These are phyloP conservation scores for Cyberlindnera japonica DNA, from an alignment of 805 yeast genomes.

Conservation along the genomic window DNA sequence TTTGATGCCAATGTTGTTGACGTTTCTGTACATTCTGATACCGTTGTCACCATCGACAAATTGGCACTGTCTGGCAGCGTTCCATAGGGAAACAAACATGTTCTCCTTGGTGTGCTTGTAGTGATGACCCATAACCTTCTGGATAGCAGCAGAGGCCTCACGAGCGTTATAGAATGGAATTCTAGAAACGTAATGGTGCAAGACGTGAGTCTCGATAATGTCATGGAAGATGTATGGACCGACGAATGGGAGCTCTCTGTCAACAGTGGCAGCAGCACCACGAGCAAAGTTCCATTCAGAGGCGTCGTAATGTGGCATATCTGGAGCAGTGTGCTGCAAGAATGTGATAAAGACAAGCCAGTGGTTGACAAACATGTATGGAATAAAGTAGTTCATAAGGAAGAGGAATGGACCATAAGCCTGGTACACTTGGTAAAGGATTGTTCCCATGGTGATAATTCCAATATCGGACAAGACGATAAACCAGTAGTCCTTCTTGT, in stretches of 20 bases:
- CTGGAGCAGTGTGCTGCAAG: conserved; percentile 59
- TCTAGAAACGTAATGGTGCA: conserved; percentile 80
- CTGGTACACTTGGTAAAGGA: conserved; percentile 50
- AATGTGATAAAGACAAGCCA: conserved; percentile 63
- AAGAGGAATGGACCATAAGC: conserved; percentile 47
- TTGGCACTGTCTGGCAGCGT: conserved; percentile 59
- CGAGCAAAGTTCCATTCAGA: conserved; percentile 60
- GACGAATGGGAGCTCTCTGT: conserved; percentile 56
- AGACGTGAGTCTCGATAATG: conserved; percentile 86
- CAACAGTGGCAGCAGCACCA: conserved; percentile 66
- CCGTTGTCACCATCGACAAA: conserved; percentile 68
- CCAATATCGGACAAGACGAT: conserved; percentile 55
- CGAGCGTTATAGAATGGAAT: conserved; percentile 86
- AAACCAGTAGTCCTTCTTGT: conserved; percentile 51
- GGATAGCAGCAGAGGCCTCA: conserved; percentile 72
- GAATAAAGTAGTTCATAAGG: conserved; percentile 53
- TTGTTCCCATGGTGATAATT: conserved; percentile 39
- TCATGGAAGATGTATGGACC: conserved; percentile 79
- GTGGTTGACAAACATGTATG: conserved; percentile 58
- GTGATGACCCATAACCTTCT: conserved; percentile 81
- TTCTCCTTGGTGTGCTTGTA: conserved; percentile 58
- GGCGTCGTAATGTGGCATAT: conserved; percentile 55
- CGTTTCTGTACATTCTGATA: conserved; percentile 63
- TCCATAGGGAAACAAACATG: conserved; percentile 59
- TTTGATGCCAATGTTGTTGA: conserved; percentile 40